Percentiles rank a stretch among this genome's conserved stretches.
Evolutionary conservation across 257 asterid species (phyloP).

Genomic region (Solanum pennellii): DNA sequence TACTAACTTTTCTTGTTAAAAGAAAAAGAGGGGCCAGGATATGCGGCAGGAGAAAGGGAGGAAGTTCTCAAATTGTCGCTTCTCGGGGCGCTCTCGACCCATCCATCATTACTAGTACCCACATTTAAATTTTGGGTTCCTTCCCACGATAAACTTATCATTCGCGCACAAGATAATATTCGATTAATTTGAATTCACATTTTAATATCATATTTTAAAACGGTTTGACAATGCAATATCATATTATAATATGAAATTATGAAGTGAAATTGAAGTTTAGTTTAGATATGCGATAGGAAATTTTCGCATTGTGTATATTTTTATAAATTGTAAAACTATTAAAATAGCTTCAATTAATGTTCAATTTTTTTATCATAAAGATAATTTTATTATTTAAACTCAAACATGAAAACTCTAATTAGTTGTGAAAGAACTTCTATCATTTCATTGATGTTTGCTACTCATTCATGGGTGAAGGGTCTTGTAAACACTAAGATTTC

Average conservation of each 20-base stretch:
- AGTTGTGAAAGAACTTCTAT: not conserved
- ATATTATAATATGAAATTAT: too few relatives aligned
- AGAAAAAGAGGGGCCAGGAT: not conserved
- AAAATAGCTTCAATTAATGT: not conserved
- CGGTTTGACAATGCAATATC: too few relatives aligned
- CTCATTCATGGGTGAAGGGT: not conserved
- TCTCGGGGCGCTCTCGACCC: not conserved
- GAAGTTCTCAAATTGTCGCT: not conserved
- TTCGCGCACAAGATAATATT: accelerated
- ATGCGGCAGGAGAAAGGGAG: not conserved
- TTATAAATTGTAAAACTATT: too few relatives aligned
- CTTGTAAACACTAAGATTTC: too few relatives aligned
- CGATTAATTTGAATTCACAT: not conserved
- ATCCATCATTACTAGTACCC: not conserved
- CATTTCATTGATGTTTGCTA: not conserved
- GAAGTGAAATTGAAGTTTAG: too few relatives aligned
- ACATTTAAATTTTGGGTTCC: not conserved
- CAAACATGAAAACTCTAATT: accelerated
- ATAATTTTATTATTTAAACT: not conserved
- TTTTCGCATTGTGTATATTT: too few relatives aligned
- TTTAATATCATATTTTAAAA: accelerated
- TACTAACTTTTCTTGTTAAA: not conserved
- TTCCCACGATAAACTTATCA: not conserved
- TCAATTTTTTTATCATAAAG: not conserved
- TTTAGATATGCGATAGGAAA: too few relatives aligned